phyloP scores from a whole-genome alignment of 1,284 basidiomycete genomes.

The Tetrapyrgos nigripes region DNA sequence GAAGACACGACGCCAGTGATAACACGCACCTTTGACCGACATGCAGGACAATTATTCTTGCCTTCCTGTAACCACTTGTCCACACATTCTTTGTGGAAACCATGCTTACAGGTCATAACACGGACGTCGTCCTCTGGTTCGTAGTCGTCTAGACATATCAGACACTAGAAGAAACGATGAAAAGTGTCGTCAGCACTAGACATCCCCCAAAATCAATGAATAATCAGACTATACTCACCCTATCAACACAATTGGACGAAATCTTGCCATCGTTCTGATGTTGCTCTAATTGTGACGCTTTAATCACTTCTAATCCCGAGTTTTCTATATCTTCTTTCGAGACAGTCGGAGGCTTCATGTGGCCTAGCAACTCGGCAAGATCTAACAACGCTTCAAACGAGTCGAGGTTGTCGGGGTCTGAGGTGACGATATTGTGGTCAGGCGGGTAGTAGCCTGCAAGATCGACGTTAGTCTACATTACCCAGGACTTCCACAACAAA shows the following conservation, averaged over 20 bases:
- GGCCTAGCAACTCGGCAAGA: constrained; percentile 78
- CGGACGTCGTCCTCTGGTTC: constrained; percentile 76
- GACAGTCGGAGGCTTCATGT: constrained; percentile 81
- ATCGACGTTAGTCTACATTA: constrained; percentile 9
- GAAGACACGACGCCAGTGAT: background rate
- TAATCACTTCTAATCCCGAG: constrained; percentile 77
- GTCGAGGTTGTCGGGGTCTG: constrained; percentile 70
- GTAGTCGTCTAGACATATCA: constrained; percentile 89
- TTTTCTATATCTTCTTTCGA: constrained; percentile 84
- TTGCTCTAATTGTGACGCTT: constrained; percentile 54
- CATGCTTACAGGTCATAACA: constrained; percentile 82
- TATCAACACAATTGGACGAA: constrained; percentile 77
- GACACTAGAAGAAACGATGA: constrained; percentile 50
- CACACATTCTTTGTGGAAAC: constrained; percentile 86
- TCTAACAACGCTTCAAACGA: constrained; percentile 82
- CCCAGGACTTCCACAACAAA: background rate
- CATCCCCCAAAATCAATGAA: background rate
- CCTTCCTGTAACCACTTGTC: constrained; percentile 88
- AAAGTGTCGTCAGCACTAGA: too few species aligned
- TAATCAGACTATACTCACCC: constrained; percentile 51
- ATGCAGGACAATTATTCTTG: constrained; percentile 91
- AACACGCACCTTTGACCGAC: constrained; percentile 47
- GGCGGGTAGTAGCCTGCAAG: constrained; percentile 82
- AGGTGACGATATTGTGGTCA: constrained; percentile 83
- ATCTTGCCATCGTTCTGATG: constrained; percentile 68